A percentile compares a stretch with the other conserved stretches of the same genome.
Evolutionary conservation across 495 filamentous ascomycete genomes (phyloP).

Genomic region (Cairneyella variabilis): DNA sequence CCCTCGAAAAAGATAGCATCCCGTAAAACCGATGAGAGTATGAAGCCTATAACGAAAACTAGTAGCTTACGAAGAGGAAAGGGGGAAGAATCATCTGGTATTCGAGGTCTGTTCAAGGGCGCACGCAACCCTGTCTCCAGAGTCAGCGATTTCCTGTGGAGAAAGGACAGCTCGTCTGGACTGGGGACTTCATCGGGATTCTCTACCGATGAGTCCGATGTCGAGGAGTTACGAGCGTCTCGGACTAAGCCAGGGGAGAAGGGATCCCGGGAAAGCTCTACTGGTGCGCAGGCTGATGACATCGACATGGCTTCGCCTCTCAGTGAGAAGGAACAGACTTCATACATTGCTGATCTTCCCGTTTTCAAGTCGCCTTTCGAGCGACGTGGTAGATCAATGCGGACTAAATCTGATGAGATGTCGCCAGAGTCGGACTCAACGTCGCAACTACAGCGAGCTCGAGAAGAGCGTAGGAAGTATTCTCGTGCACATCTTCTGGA

Average conservation of each 20-base stretch:
- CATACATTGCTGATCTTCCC: constrained; percentile 43
- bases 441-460: neutral
- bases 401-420: constrained; percentile 5
- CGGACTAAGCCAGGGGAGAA: constrained; percentile 31
- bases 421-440: neutral
- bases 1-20: constrained; percentile 15
- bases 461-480: constrained; percentile 25
- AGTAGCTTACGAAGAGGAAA: constrained; percentile 20
- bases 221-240: constrained; percentile 31
- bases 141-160: constrained; percentile 52
- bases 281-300: constrained; percentile 30
- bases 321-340: constrained; percentile 37
- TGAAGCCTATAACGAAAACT: constrained; percentile 10
- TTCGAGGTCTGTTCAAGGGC: constrained; percentile 54
- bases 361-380: constrained; percentile 44
- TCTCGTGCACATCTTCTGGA: constrained; percentile 52
- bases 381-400: constrained; percentile 31
- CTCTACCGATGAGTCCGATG: constrained; percentile 42
- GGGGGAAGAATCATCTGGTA: constrained; percentile 24
- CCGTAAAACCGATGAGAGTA: constrained; percentile 10
- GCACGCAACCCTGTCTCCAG: constrained; percentile 55
- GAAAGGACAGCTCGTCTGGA: constrained; percentile 42
- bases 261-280: constrained; percentile 20
- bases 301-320: constrained; percentile 29
- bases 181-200: constrained; percentile 27